Evolutionary conservation across 2,329 filamentous ascomycete species (phyloP), one percentile per base, ranked within the genome.

Genomic region (Sporothrix curviconia): DNA sequence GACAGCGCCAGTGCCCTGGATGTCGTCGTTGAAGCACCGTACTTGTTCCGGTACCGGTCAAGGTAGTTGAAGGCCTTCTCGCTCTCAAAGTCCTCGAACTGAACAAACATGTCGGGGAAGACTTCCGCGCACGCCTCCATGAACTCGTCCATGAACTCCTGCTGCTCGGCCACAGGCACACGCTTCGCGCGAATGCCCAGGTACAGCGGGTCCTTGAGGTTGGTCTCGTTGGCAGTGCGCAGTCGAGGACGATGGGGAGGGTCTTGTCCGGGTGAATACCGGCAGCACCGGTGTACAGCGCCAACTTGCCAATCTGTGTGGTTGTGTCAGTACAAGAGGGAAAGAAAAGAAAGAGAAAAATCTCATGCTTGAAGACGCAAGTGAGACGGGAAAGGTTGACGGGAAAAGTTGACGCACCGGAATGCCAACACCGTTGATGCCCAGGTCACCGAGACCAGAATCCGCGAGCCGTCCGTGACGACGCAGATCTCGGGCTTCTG

Each of bases 1-100:
- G 67, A 99, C 94, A 62, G 92, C 91, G 66, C 94, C 94, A 65
- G 94, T 97, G 64, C 92, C 92, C 78, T 97, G 92, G 69, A 99
- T 94, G 70, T 99, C 92, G 69, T 97, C 94, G 73, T 97, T 97
- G 83, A 99, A 99, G 80, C 90, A 95, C 72, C 89, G 79, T 96
- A 92, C 63, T 80, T 82, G 70, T 92, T 80, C 65, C 90, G 87
- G 76, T 97, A 97, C 60, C 90, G 84, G 70, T 94, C 88, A 40
- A 97, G 82, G 67, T 95, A 92, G 62, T 89, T 87, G 82, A 97
- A 99, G 47, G 94, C 92, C 74, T 85, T 85, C 65, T 83, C 80
- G 68, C 92, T 95, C 78, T 97, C 95, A 74, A 96, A 97, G 70
- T 97, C 94, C 72, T 97, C 92, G 66, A 96, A 97, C 71, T 97